These are phyloP conservation scores for Backusella sp. DNA, from an alignment of 192 early-diverging fungal genomes.

Conservation along the genomic window DNA sequence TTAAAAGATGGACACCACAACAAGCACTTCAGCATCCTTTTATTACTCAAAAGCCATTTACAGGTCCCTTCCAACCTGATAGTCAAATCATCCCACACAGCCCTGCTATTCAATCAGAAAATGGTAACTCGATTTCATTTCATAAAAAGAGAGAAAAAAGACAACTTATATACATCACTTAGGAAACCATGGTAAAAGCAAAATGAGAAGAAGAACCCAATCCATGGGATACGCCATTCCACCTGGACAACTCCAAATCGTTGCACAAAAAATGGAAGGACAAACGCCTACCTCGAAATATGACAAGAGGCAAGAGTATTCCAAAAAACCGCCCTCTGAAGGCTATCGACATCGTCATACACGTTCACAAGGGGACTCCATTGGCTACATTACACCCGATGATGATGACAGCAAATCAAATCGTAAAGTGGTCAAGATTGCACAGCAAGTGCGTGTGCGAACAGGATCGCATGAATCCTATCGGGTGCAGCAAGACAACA, in stretches of 20 bases:
- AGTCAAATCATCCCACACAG: not conserved
- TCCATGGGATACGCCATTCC: conserved; percentile 1
- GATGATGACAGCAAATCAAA: not conserved
- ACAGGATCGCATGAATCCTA: conserved; percentile 26
- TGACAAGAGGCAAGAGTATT: not conserved
- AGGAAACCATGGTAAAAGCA: not conserved
- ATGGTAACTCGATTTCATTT: not conserved
- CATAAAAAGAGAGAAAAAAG: not conserved
- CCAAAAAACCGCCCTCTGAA: not conserved
- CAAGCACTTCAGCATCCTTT: conserved; percentile 95
- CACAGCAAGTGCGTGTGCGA: conserved; percentile 18
- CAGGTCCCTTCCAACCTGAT: conserved; percentile 64
- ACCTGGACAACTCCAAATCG: not conserved
- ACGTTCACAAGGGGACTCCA: conserved; percentile 22
- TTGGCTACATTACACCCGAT: conserved; percentile 15
- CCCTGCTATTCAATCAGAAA: not conserved
- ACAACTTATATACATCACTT: not conserved
- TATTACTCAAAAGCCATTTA: conserved; percentile 84
- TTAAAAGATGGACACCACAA: conserved; percentile 92
- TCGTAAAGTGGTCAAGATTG: conserved; percentile 27
- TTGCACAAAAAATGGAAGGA: not conserved
- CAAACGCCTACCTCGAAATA: not conserved
- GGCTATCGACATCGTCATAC: conserved; percentile 19
- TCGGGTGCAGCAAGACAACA: not conserved
- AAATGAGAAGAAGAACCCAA: not conserved